Evolutionary conservation across 2,329 filamentous ascomycete species (phyloP).

Genomic region (Corniculantispora saksenae): DNA sequence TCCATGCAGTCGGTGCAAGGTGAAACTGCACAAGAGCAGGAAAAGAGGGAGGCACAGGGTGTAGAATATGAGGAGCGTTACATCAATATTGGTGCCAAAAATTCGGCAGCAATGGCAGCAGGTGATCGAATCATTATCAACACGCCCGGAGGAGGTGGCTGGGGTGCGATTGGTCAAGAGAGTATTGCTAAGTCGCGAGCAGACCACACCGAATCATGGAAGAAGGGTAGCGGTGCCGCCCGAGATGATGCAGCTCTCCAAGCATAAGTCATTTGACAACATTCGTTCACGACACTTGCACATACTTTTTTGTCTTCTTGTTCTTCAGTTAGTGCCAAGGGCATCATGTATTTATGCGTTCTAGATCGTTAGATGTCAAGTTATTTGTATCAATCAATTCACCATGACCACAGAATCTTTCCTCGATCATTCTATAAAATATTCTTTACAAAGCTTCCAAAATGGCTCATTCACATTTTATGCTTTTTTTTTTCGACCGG

Average conservation of each 20-base stretch:
- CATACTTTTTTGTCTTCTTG: not conserved
- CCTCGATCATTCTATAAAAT: no score
- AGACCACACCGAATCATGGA: slow-evolving; percentile 59
- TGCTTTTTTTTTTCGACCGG: no score
- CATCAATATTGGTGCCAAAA: slow-evolving; percentile 78
- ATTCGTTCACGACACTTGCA: not conserved
- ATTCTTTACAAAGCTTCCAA: no score
- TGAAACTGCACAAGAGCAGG: slow-evolving; percentile 27
- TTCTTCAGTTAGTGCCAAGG: no score
- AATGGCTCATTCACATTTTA: no score
- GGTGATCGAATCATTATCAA: slow-evolving; percentile 77
- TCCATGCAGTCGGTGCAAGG: slow-evolving; percentile 42
- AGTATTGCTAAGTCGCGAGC: slow-evolving; percentile 49
- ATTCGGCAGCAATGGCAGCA: slow-evolving; percentile 72
- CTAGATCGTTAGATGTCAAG: no score
- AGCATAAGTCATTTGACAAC: slow-evolving; percentile 36
- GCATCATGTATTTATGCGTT: no score
- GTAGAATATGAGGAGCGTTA: slow-evolving; percentile 58
- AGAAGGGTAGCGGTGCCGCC: slow-evolving; percentile 57
- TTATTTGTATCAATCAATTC: no score
- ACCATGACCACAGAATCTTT: no score
- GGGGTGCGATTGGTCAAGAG: slow-evolving; percentile 63
- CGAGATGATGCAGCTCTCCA: slow-evolving; percentile 62
- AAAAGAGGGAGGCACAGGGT: slow-evolving; percentile 32
- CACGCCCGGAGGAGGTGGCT: slow-evolving; percentile 79